Percentiles rank a stretch among this genome's conserved stretches.
These are phyloP conservation scores for Salvia sclarea DNA, from an alignment of 305 asterid species.

Conservation along the genomic window DNA sequence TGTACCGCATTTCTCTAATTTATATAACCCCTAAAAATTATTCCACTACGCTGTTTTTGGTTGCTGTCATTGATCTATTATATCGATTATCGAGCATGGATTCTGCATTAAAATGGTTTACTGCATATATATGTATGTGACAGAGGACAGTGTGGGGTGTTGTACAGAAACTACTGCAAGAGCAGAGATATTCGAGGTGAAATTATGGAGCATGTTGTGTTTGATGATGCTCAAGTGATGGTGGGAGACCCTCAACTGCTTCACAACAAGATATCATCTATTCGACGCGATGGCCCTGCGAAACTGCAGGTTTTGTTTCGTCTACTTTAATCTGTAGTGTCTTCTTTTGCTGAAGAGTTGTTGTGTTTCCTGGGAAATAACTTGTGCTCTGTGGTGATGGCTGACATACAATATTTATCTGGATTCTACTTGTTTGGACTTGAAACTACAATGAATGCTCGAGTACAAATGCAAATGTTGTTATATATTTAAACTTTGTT, in stretches of 20 bases:
- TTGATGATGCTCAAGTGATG: constrained; percentile 61
- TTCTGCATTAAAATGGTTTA: not conserved
- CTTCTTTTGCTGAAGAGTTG: not conserved
- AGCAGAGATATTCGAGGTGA: constrained; percentile 31
- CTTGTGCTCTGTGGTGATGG: constrained; percentile 2
- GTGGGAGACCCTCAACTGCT: constrained; percentile 56
- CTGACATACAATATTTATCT: not conserved
- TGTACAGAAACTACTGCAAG: constrained; percentile 39
- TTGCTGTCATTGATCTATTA: not conserved
- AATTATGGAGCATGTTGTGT: constrained; percentile 61
- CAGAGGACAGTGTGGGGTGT: constrained; percentile 29
- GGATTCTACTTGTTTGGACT: not conserved
- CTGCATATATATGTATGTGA: not conserved
- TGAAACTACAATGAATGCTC: not conserved
- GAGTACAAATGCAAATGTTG: not conserved
- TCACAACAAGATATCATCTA: constrained; percentile 56
- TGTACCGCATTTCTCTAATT: constrained; percentile 17
- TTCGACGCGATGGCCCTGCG: constrained; percentile 58
- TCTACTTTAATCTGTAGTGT: not conserved
- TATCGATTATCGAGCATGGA: not conserved
- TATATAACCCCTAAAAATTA: not conserved
- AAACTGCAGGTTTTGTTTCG: constrained; percentile 66
- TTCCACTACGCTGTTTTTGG: constrained; percentile 5
- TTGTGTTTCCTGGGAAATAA: not conserved
- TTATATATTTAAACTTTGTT: not conserved